Evolutionary conservation across 331 rosid species (phyloP).

Genomic region (Rosa hybrid): DNA sequence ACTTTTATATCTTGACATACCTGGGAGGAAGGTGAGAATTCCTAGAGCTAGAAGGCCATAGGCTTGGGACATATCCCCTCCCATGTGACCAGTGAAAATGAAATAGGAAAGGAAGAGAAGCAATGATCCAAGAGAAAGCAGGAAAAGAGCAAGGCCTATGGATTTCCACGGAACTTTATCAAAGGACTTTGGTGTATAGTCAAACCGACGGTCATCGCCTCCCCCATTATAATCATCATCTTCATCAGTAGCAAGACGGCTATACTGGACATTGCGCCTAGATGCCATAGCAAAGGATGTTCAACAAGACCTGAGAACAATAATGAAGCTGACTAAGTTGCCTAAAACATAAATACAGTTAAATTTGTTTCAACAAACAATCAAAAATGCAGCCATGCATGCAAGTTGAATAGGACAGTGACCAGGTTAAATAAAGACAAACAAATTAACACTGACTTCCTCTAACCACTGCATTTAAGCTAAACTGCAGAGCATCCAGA

Average conservation of each 20-base stretch:
- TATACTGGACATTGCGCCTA: constrained; percentile 66
- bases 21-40: constrained; percentile 89
- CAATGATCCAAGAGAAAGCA: constrained; percentile 64
- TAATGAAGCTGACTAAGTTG: neutral
- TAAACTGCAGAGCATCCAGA: neutral
- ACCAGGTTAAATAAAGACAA: neutral
- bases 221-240: constrained; percentile 45
- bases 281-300: constrained; percentile 54
- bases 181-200: constrained; percentile 67
- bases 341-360: neutral
- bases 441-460: neutral
- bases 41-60: constrained; percentile 88
- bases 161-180: constrained; percentile 96
- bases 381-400: neutral
- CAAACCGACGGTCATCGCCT: constrained; percentile 79
- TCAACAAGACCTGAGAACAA: constrained; percentile 19
- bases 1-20: constrained; percentile 38
- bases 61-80: constrained; percentile 86
- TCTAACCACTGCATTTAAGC: neutral
- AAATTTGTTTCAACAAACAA: neutral
- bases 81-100: constrained; percentile 91
- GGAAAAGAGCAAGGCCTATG: constrained; percentile 79
- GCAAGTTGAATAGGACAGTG: too few relatives aligned
- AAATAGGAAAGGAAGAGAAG: constrained; percentile 85
- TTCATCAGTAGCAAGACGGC: constrained; percentile 66